A percentile compares a stretch with the other conserved stretches of the same genome.
Evolutionary conservation across 306 rosid species (phyloP).

Genomic region (Trichosanthes truncata): DNA sequence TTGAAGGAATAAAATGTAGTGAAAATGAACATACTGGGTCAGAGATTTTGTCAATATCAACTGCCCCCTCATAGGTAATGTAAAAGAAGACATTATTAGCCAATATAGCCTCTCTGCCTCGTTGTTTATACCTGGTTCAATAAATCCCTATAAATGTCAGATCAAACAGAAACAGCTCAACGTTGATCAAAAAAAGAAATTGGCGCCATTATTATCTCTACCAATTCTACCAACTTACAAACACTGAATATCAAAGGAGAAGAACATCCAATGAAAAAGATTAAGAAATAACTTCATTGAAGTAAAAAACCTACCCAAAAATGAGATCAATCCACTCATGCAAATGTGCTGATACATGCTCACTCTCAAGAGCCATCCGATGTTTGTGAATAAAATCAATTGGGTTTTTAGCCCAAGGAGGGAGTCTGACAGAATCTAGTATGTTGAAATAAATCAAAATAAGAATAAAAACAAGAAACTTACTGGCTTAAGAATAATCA

Average conservation of each 20-base stretch:
- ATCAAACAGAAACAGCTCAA: conserved; percentile 4
- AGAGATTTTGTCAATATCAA: conserved; percentile 87
- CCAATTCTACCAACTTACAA: conserved; percentile 16
- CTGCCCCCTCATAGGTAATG: conserved; percentile 88
- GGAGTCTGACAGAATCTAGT: conserved; percentile 73
- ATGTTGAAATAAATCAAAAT: conserved; percentile 18
- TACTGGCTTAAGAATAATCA: neutral
- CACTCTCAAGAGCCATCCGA: conserved; percentile 94
- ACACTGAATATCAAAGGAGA: conserved; percentile 9
- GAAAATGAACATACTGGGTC: conserved; percentile 63
- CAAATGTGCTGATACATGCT: conserved; percentile 79
- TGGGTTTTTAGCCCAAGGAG: conserved; percentile 92
- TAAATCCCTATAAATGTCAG: conserved; percentile 16
- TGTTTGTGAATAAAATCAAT: conserved; percentile 94
- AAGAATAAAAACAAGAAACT: conserved; percentile 18
- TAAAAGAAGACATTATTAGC: conserved; percentile 93
- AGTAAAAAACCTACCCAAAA: conserved; percentile 56
- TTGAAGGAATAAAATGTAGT: conserved; percentile 13
- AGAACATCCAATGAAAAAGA: conserved; percentile 7
- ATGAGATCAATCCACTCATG: conserved; percentile 99
- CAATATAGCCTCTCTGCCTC: conserved; percentile 78
- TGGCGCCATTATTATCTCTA: neutral
- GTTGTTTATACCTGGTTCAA: conserved; percentile 82
- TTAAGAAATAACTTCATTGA: neutral
- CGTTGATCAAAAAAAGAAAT: conserved; percentile 17